Evolutionary conservation across 176 grass and related monocot species (phyloP), one percentile per base, ranked within the genome.

Genomic region (Coix lacrymajobi): DNA sequence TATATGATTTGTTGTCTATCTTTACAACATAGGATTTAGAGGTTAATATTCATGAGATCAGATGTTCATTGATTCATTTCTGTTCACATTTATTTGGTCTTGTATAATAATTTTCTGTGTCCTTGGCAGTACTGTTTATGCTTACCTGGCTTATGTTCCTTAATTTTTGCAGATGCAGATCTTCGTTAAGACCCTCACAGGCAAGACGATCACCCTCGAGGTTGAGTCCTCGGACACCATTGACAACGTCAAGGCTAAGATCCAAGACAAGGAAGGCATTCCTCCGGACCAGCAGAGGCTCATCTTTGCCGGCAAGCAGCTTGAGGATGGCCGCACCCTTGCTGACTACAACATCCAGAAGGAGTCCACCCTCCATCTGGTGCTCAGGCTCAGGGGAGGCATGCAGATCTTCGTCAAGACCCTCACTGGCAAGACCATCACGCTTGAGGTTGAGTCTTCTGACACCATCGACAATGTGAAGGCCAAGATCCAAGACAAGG

Each of bases 401-500:
- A 61, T 39, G n/a, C 36, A 30, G 15, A 62, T 29, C 15, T 71
- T 71, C 1, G 92, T 94, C 0, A 94, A 94, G 81, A 94, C 92
- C 54, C 68, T 94, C 4, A 94, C 92, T 0, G 92, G 92, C 2
- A 94, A 94, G 85, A 94, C 92, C 2, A 94, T 94, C 54, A 94
- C 92, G 0, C 74, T 94, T 0, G 89, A 92, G 69, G 92, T 94
- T 0, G 92, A 94, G 81, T 85, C 81, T 0, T 94, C 89, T 0
- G 88, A 94, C 88, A 91, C 92, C 0, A 94, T 91, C 0, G 87
- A 90, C 77, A 93, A 93, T 0, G 87, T 93, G 4, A 94, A 94
- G 86, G 86, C 86, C 0, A 94, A 94, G 89, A 91, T 94, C 49
- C 86, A 91, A 67, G 92, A 91, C 43, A 94, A 94, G 86, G 92